phyloP scores from a whole-genome alignment of 768 basidiomycete genomes.

The Rhodosporidiobolus odoratus region DNA sequence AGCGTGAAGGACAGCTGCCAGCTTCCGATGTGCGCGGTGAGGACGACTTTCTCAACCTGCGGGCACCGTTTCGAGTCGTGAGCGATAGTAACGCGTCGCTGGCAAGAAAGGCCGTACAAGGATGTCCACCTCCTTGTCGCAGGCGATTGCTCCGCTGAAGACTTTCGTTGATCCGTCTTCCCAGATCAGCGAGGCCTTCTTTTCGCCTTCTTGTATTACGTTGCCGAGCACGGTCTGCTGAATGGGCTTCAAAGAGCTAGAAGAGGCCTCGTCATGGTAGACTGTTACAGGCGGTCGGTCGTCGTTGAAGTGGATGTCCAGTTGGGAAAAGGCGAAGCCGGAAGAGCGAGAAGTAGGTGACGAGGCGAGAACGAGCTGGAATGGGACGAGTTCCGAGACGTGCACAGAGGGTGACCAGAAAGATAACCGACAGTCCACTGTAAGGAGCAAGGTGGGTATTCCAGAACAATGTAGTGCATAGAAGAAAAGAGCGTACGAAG shows the following conservation, averaged over 20 bases:
- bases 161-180: slow-evolving; percentile 54
- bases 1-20: slow-evolving; percentile 5
- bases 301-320: slow-evolving; percentile 60
- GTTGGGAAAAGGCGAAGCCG: slow-evolving; percentile 58
- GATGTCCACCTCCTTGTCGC: slow-evolving; percentile 54
- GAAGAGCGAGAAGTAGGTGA: slow-evolving; percentile 54
- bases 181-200: slow-evolving; percentile 59
- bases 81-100: fast-evolving
- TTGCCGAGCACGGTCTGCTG: slow-evolving; percentile 52
- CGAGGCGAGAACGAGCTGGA: slow-evolving; percentile 65
- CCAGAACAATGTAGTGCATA: not conserved
- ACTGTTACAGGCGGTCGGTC: slow-evolving; percentile 55
- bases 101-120: slow-evolving; percentile 50
- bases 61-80: not conserved
- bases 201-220: slow-evolving; percentile 39
- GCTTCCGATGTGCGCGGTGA: not conserved
- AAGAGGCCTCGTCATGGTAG: slow-evolving; percentile 47
- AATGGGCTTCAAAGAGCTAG: slow-evolving; percentile 39
- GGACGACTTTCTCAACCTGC: slow-evolving; percentile 27
- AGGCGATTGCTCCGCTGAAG: slow-evolving; percentile 59
- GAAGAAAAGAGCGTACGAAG: slow-evolving; percentile 53
- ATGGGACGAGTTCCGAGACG: slow-evolving; percentile 61
- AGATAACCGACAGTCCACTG: slow-evolving; percentile 62
- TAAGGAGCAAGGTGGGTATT: not conserved
- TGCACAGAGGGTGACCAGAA: slow-evolving; percentile 67